Conservation (phyloP, 805 yeast genomes). For the Saccharomycopsis sp. region DNA sequence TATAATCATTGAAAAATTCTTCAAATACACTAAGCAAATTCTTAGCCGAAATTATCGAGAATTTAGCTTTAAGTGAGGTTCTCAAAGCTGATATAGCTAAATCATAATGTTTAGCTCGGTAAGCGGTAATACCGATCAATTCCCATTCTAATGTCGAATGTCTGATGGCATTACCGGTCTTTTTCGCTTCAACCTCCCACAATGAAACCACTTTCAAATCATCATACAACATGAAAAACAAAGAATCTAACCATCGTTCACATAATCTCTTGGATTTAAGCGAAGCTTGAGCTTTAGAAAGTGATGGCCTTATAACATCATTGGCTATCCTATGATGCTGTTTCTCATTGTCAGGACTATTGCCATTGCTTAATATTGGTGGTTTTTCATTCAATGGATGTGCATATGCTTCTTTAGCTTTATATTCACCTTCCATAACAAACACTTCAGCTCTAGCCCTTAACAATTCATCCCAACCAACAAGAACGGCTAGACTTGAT, state of each 20-base stretch:
- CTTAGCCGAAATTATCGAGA: constrained; percentile 52
- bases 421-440: constrained; percentile 71
- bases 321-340: constrained; percentile 21
- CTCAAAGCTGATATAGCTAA: constrained; percentile 47
- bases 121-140: constrained; percentile 51
- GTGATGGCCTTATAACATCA: not conserved
- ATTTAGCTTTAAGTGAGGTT: constrained; percentile 49
- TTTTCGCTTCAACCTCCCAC: constrained; percentile 25
- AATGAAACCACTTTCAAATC: constrained; percentile 29
- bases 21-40: constrained; percentile 43
- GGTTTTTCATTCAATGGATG: not conserved
- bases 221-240: constrained; percentile 30
- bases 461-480: constrained; percentile 82
- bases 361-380: not conserved
- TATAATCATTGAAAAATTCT: constrained; percentile 25
- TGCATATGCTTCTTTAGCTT: not conserved
- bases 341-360: not conserved
- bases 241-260: constrained; percentile 66
- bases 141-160: constrained; percentile 74
- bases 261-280: constrained; percentile 49
- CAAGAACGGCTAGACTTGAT: constrained; percentile 54
- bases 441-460: constrained; percentile 62
- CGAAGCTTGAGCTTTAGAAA: constrained; percentile 3
- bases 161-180: constrained; percentile 28
- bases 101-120: constrained; percentile 40